phyloP scores from a whole-genome alignment of 495 filamentous ascomycete species.

The Hypoxylon fuscum region DNA sequence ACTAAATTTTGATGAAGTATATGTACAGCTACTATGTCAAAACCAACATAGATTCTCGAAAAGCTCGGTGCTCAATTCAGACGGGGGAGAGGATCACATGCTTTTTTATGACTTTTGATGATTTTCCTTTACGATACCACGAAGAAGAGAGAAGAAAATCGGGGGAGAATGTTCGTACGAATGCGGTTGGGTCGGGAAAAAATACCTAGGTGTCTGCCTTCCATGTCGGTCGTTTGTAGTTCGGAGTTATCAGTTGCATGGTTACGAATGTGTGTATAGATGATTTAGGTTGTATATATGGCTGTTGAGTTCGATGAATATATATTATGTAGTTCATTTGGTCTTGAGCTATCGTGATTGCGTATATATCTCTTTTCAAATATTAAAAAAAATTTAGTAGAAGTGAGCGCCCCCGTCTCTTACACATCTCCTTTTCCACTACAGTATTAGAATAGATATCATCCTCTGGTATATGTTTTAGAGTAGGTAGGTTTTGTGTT shows the following conservation, averaged over 20 bases:
- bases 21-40: conserved; percentile 32
- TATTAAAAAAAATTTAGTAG: no score
- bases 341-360: no score
- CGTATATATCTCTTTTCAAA: no score
- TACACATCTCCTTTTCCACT: no score
- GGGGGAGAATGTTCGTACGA: conserved; percentile 9
- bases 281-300: conserved; percentile 8
- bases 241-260: conserved; percentile 4
- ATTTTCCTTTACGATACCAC: conserved; percentile 41
- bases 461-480: no score
- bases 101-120: conserved; percentile 7
- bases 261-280: conserved; percentile 23
- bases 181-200: conserved; percentile 26
- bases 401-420: no score
- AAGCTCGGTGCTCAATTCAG: conserved; percentile 26
- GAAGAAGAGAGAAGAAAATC: conserved; percentile 19
- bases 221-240: conserved; percentile 9
- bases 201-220: not conserved
- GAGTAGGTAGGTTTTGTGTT: no score
- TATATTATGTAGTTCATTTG: conserved; percentile 13
- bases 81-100: not conserved
- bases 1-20: conserved; percentile 1
- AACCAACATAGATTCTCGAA: conserved; percentile 31
- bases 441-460: no score
- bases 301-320: conserved; percentile 2